Percentiles rank a stretch among this genome's conserved stretches.
phyloP scores from a whole-genome alignment of 1,284 basidiomycete species.

The Ustilago shanxiensis region DNA sequence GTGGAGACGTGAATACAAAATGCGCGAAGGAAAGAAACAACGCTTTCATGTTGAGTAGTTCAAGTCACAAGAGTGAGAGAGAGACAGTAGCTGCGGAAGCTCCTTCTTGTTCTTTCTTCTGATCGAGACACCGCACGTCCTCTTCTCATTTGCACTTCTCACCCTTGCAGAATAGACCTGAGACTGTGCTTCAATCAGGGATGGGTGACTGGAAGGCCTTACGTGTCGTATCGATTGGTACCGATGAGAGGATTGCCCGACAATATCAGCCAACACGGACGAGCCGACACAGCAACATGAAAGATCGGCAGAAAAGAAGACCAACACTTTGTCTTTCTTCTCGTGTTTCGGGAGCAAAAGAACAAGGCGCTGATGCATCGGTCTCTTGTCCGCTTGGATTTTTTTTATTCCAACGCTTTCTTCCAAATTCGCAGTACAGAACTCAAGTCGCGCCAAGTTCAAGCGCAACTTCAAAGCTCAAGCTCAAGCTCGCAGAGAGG shows the following conservation, averaged over 20 bases:
- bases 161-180: no score
- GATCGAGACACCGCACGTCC: conserved; percentile 8
- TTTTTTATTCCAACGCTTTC: conserved; percentile 42
- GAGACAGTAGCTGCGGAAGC: background rate
- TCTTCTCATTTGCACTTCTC: background rate
- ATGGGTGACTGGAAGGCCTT: no score
- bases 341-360: background rate
- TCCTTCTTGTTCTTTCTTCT: background rate
- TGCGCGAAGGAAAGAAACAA: no score
- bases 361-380: no score
- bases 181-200: no score
- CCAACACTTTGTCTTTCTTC: background rate
- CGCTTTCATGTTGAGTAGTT: no score
- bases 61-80: background rate
- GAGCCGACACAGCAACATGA: no score
- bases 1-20: background rate
- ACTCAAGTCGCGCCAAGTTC: background rate
- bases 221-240: no score
- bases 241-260: no score
- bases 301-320: no score
- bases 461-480: background rate
- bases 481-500: conserved; percentile 21
- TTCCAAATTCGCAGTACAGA: conserved; percentile 41
- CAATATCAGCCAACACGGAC: background rate
- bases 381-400: no score